These are phyloP conservation scores for Malus sieversii DNA, from an alignment of 306 rosid species.

Conservation along the genomic window DNA sequence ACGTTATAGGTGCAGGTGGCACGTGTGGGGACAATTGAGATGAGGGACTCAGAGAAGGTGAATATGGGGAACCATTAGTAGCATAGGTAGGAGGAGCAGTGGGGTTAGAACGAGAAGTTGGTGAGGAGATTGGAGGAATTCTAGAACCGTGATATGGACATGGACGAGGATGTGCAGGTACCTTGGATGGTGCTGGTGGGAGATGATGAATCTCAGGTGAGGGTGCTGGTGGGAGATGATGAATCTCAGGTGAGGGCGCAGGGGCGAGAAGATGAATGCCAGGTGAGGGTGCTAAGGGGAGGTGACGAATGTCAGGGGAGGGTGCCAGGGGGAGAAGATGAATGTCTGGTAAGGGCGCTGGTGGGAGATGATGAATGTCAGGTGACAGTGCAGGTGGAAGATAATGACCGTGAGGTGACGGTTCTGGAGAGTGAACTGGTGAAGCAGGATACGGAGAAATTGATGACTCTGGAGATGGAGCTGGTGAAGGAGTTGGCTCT, in stretches of 20 bases:
- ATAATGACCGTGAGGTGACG: slow-evolving; percentile 24
- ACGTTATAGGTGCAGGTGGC: slow-evolving; percentile 28
- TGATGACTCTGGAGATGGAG: slow-evolving; percentile 51
- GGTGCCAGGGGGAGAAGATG: background rate
- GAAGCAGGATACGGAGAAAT: slow-evolving; percentile 37
- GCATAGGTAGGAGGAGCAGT: slow-evolving; percentile 26
- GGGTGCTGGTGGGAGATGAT: slow-evolving; percentile 32
- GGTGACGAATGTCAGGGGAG: slow-evolving; percentile 23
- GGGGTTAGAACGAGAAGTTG: slow-evolving; percentile 32
- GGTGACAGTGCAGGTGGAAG: slow-evolving; percentile 39
- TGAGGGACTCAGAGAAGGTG: slow-evolving; percentile 27
- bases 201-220: slow-evolving; percentile 23
- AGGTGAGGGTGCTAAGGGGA: slow-evolving; percentile 43
- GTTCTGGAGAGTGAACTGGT: slow-evolving; percentile 18
- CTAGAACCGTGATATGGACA: slow-evolving; percentile 29
- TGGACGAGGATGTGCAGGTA: slow-evolving; percentile 40
- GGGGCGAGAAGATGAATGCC: background rate
- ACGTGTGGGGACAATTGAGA: slow-evolving; percentile 30
- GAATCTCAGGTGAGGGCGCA: slow-evolving; percentile 21
- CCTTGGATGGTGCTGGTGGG: slow-evolving; percentile 47
- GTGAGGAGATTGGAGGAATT: slow-evolving; percentile 35
- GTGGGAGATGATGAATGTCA: slow-evolving; percentile 25
- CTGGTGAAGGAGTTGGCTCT: slow-evolving; percentile 60
- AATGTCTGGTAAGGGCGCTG: slow-evolving; percentile 25
- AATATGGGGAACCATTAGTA: slow-evolving; percentile 37